Evolutionary conservation across 2,329 filamentous ascomycete species (phyloP), one percentile per base, ranked within the genome.

Genomic region (Sphaerostilbella broomeana): DNA sequence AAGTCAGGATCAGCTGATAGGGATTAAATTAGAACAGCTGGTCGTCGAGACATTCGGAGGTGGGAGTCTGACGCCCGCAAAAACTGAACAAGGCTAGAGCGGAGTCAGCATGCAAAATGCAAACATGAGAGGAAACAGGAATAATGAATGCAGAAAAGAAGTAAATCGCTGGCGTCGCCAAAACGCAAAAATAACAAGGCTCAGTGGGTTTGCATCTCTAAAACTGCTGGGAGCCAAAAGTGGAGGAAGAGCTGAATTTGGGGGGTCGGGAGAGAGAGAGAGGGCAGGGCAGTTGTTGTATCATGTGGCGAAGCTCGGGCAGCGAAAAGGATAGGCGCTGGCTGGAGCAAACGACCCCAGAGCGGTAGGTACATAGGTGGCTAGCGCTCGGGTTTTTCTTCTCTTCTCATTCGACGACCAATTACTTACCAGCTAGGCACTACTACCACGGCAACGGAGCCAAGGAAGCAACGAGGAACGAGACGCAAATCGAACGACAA

Each of bases 251-350:
- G 13, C 13, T 9, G n/a, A 13, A 25, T n/a, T n/a, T n/a, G n/a
- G 19, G 35, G 15, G 33, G 32, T 26, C 19, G 35, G 30, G 33
- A 29, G 37, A 25, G 31, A 18, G 27, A n/a, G 30, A 16, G 22
- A 22, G 29, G 29, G 31, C 30, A 38, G 33, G 38, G 32, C 31
- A 35, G 41, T 34, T 34, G 31, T 18, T 35, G 36, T 22, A 35
- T 22, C 22, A n/a, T 22, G 41, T 35, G 41, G 41, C 37, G 33
- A 44, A 37, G 38, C 42, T 36, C 42, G 41, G 42, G 37, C 38
- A 36, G 31, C 37, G 38, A 37, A 34, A 30, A 22, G 27, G 20
- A 33, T 20, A 19, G 21, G 33, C 20, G 21, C 33, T 35, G 21
- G 27, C 31, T 34, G 31, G 31, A 21, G 18, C 31, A 34, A 34